A percentile compares a stretch with the other conserved stretches of the same genome.
Evolutionary conservation across 768 basidiomycete genomes (phyloP).

Genomic region (Mycena filopes): DNA sequence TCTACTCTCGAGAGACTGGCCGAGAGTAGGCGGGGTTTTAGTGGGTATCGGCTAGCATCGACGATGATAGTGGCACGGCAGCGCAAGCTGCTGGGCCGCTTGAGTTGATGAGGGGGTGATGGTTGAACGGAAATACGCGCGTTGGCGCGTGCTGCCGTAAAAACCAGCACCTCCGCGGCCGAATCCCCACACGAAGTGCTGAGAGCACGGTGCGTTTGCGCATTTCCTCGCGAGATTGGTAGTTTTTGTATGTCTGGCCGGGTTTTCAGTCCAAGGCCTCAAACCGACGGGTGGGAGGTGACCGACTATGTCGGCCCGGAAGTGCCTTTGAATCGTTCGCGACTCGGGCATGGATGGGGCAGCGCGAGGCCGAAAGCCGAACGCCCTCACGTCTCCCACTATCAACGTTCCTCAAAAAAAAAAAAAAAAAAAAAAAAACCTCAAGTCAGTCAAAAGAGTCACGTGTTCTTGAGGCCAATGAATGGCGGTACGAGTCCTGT

Average conservation of each 20-base stretch:
- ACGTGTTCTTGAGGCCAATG: no score
- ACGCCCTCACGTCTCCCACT: neutral
- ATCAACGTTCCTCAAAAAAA: constrained; percentile 1
- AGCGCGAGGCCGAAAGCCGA: neutral
- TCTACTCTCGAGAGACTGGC: neutral
- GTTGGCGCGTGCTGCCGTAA: neutral
- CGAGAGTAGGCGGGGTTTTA: constrained; percentile 8
- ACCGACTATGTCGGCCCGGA: constrained; percentile 7
- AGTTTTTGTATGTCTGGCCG: constrained; percentile 14
- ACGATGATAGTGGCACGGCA: no score
- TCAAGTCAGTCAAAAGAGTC: no score
- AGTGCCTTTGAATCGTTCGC: neutral
- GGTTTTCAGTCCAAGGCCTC: constrained; percentile 17
- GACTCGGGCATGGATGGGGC: no score
- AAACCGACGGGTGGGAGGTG: constrained; percentile 7
- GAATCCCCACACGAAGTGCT: constrained; percentile 7
- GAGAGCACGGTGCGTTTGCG: neutral
- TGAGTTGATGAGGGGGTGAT: no score
- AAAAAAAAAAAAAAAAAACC: neutral
- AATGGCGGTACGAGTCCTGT: no score
- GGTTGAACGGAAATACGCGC: no score
- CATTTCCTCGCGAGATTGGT: constrained; percentile 14
- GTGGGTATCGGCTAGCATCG: constrained; percentile 11
- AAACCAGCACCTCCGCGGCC: neutral
- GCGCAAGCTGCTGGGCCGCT: no score